Evolutionary conservation across 1,139 yeast species (phyloP).

Genomic region (Geotrichum cucujoidarum): DNA sequence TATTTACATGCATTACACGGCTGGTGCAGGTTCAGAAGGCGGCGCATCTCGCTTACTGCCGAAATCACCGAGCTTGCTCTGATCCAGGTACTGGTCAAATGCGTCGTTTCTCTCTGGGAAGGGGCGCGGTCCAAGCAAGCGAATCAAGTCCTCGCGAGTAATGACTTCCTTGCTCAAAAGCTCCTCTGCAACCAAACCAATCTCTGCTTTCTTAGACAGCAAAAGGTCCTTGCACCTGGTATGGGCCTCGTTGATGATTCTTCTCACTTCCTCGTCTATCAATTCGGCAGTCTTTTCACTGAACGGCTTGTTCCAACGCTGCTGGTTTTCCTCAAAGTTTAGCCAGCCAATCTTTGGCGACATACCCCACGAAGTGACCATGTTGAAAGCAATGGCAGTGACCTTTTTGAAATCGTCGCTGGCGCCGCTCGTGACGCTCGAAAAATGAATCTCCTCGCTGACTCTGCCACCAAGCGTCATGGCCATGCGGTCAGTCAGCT

Average conservation of each 20-base stretch:
- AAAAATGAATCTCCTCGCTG: slow-evolving; percentile 86
- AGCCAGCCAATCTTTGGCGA: slow-evolving; percentile 79
- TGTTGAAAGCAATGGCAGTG: slow-evolving; percentile 81
- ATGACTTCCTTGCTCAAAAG: slow-evolving; percentile 77
- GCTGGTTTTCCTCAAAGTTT: slow-evolving; percentile 62
- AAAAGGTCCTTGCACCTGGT: slow-evolving; percentile 62
- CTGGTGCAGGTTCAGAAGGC: background rate
- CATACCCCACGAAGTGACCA: slow-evolving; percentile 93
- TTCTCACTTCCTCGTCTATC: slow-evolving; percentile 79
- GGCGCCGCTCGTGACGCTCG: slow-evolving; percentile 91
- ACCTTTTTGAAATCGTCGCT: slow-evolving; percentile 94
- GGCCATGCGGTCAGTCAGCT: slow-evolving; percentile 80
- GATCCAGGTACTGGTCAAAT: slow-evolving; percentile 66
- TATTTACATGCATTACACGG: background rate
- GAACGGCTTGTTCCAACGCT: slow-evolving; percentile 69
- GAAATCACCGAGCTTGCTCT: slow-evolving; percentile 16
- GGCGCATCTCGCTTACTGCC: slow-evolving; percentile 7
- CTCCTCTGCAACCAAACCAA: slow-evolving; percentile 81
- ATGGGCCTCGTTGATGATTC: slow-evolving; percentile 76
- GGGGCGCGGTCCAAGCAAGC: slow-evolving; percentile 82
- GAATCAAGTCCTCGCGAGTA: slow-evolving; percentile 84
- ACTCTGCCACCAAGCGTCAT: slow-evolving; percentile 98
- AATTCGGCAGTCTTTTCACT: slow-evolving; percentile 78
- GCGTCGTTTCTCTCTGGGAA: slow-evolving; percentile 85
- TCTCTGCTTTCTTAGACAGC: slow-evolving; percentile 60